Percentiles rank a stretch among this genome's conserved stretches.
Conservation (phyloP, 2,329 filamentous ascomycete genomes). For the Fusarium equiseti region DNA sequence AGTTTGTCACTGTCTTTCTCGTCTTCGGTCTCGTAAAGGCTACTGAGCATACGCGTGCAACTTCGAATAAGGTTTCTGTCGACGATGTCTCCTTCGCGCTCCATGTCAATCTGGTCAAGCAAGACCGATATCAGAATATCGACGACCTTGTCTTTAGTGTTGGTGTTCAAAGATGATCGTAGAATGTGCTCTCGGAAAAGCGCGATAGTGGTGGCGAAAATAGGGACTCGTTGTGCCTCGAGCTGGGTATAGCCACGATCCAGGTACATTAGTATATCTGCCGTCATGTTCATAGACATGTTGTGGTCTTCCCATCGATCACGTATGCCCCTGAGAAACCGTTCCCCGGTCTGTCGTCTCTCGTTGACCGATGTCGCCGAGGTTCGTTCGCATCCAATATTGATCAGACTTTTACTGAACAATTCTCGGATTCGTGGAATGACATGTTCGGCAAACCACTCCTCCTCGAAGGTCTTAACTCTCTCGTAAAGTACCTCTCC, state of each 20-base stretch:
- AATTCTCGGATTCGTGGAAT: slow-evolving; percentile 76
- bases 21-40: slow-evolving; percentile 82
- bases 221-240: slow-evolving; percentile 77
- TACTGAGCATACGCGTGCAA: slow-evolving; percentile 90
- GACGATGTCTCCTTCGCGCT: slow-evolving; percentile 89
- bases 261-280: slow-evolving; percentile 97
- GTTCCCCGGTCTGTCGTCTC: slow-evolving; percentile 82
- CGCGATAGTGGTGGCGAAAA: slow-evolving; percentile 86
- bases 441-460: slow-evolving; percentile 82
- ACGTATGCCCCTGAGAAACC: slow-evolving; percentile 81
- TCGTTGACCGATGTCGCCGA: slow-evolving; percentile 78
- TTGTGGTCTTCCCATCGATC: slow-evolving; percentile 90
- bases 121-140: slow-evolving; percentile 84
- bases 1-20: slow-evolving; percentile 84
- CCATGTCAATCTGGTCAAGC: slow-evolving; percentile 91
- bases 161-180: slow-evolving; percentile 64
- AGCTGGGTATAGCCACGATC: slow-evolving; percentile 81
- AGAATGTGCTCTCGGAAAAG: slow-evolving; percentile 91
- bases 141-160: slow-evolving; percentile 68
- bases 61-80: slow-evolving; percentile 85
- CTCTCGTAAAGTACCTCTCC: slow-evolving; percentile 83
- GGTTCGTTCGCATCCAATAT: slow-evolving; percentile 67
- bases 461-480: slow-evolving; percentile 83
- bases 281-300: slow-evolving; percentile 94
- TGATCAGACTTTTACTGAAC: slow-evolving; percentile 76